These are phyloP conservation scores for Furcasterigmium furcatum DNA, from an alignment of 2,329 filamentous ascomycete genomes.

Conservation along the genomic window DNA sequence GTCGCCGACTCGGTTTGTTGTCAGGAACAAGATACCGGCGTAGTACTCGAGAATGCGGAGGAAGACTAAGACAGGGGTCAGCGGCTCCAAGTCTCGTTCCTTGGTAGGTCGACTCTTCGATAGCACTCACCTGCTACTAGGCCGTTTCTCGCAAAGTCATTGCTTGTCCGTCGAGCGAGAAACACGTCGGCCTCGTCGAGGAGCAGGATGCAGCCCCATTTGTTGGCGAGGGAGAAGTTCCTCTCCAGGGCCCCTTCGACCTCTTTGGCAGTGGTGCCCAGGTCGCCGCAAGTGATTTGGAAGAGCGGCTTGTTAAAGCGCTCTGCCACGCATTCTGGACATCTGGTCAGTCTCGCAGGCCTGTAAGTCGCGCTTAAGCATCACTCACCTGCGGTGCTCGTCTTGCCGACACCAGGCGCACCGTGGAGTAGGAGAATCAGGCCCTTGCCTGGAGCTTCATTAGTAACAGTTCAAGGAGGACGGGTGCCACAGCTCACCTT, in stretches of 20 bases:
- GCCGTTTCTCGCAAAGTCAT: conserved; percentile 23
- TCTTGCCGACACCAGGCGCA: conserved; percentile 8
- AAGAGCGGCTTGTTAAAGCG: not conserved
- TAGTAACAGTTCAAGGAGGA: too few species aligned
- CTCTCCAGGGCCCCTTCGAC: conserved; percentile 4
- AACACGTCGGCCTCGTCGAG: conserved; percentile 85
- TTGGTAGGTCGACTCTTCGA: too few species aligned
- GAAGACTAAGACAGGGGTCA: conserved; percentile 19
- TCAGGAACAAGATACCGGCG: conserved; percentile 31
- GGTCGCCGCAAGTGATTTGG: conserved; percentile 9
- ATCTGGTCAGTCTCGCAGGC: not conserved
- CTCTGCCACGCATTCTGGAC: not conserved
- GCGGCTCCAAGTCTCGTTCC: not conserved
- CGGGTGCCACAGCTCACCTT: too few species aligned
- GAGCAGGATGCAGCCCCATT: conserved; percentile 78
- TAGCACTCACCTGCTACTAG: conserved; percentile 3
- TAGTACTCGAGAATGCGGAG: conserved; percentile 30
- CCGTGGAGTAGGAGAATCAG: conserved; percentile 7
- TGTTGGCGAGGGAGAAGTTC: conserved; percentile 2
- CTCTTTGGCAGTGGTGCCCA: not conserved
- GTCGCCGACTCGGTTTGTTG: conserved; percentile 33
- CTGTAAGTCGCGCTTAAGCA: not conserved
- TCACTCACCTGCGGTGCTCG: conserved; percentile 4
- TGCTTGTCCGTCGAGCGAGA: conserved; percentile 76
- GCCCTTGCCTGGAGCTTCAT: conserved; percentile 7